Base-by-base conservation (phyloP, 305 asterid species). In the Fraxinus platypoda region DNA sequence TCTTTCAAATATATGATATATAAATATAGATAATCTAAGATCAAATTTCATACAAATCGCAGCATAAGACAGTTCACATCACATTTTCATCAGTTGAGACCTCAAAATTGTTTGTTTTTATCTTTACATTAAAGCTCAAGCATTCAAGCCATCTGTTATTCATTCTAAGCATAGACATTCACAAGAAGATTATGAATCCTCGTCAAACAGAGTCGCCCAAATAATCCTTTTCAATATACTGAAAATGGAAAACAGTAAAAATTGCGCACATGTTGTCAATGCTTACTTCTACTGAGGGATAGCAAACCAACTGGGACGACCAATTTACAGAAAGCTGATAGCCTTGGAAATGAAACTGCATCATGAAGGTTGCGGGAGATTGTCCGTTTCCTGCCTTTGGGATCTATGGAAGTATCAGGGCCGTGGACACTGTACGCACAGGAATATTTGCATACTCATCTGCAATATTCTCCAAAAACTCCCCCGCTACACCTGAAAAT, bases 381-480 rank as follows among this genome's bases (percentile, higher is more conserved):
- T 57, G 87, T 78, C 84, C 41, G 83, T 84, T 91, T 93, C 83
- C 89, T 92, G 84, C 88, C 89, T 83, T 64, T 81, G 83, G 89
- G 57, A 80, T 84, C 90, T 66, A 52, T 71, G 82, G 52, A 81
- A 54, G 86, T 83, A 86, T 81, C 85, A 77, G 98, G 96, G 74
- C 88, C 75, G 59, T 43, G 54, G n/a, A 87, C 93, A 88, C 89
- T 85, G 85, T 94, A 95, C 25, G 86, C 82, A 95, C 91, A 0
- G 99, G 99, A 74, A 94, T 81, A 78, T 90, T 94, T 21, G 93
- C 72, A 88, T 92, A 94, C 85, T 95, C 98, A 86, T 95, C 99
- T 9, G 97, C 96, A 88, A 95, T 92, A 83, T 84, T 93, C 89
- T 95, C 98, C 81, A 92, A 82, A 82, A 95, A 88, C 81, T 90